Conservation (phyloP, 1,284 basidiomycete genomes). For the Pyrrhoderma noxium region DNA sequence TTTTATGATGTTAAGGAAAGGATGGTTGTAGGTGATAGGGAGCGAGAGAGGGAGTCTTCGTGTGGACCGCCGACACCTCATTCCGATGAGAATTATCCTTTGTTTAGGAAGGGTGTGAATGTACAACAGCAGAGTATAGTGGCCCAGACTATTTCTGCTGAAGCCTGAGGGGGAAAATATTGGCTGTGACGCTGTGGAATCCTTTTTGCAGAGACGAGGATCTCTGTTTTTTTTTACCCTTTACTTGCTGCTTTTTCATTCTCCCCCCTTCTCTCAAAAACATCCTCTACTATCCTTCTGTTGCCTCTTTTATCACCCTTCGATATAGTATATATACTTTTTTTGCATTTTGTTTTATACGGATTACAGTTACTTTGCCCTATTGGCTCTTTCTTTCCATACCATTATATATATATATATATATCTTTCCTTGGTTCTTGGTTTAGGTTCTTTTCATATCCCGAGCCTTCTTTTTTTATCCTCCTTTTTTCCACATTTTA, state of each 20-base stretch:
- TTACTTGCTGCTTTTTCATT: neutral
- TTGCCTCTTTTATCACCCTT: too few relatives aligned
- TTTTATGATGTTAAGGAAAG: neutral
- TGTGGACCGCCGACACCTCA: slow-evolving; percentile 10
- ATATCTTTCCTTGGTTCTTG: neutral
- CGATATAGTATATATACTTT: too few relatives aligned
- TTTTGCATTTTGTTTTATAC: neutral
- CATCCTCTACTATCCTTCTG: too few relatives aligned
- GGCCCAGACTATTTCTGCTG: slow-evolving; percentile 10
- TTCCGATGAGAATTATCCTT: slow-evolving; percentile 8
- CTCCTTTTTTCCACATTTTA: slow-evolving; percentile 2
- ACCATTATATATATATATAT: neutral
- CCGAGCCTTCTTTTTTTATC: slow-evolving; percentile 8
- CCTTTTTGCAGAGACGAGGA: neutral
- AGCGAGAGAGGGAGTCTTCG: neutral
- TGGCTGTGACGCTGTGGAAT: neutral
- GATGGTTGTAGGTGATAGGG: neutral
- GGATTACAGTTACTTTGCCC: neutral
- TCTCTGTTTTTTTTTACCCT: neutral
- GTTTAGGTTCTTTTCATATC: neutral
- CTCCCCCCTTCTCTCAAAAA: too few relatives aligned
- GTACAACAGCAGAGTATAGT: neutral
- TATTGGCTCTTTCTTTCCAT: neutral
- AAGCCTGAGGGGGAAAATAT: slow-evolving; percentile 6
- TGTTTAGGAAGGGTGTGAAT: slow-evolving; percentile 13